phyloP scores from a whole-genome alignment of 169 alveolate species.

The Theileria annulata region DNA sequence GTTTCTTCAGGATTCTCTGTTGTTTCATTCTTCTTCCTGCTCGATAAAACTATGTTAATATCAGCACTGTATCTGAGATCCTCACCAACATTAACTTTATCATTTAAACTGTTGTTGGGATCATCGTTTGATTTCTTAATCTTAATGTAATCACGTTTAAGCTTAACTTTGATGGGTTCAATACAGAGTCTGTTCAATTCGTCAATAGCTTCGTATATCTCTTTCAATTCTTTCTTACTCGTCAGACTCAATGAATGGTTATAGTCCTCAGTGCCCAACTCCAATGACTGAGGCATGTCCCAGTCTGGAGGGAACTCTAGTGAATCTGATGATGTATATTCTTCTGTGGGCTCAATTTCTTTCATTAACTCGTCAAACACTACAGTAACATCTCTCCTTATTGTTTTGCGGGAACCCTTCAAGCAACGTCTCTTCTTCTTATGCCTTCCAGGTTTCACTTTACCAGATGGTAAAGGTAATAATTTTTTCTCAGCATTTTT shows the following conservation, averaged over 20 bases:
- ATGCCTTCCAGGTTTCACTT: neutral
- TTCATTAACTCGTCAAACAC: neutral
- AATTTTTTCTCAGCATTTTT: neutral
- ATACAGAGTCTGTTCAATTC: neutral
- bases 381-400: neutral
- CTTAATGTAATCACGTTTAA: neutral
- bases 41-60: neutral
- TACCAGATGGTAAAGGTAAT: neutral
- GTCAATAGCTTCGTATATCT: conserved; percentile 8
- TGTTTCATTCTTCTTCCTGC: neutral
- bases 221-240: neutral
- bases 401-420: neutral
- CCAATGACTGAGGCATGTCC: neutral
- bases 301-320: neutral
- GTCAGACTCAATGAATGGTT: neutral
- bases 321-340: neutral
- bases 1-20: neutral
- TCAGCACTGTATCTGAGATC: conserved; percentile 4
- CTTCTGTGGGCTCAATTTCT: neutral
- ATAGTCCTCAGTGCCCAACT: neutral
- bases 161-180: conserved; percentile 2
- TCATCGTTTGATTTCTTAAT: neutral
- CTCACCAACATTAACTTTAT: neutral
- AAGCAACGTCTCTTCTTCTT: neutral
- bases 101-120: neutral